Base-by-base conservation (phyloP, 2,329 filamentous ascomycete genomes). In the Hymenoscyphus repandus region DNA sequence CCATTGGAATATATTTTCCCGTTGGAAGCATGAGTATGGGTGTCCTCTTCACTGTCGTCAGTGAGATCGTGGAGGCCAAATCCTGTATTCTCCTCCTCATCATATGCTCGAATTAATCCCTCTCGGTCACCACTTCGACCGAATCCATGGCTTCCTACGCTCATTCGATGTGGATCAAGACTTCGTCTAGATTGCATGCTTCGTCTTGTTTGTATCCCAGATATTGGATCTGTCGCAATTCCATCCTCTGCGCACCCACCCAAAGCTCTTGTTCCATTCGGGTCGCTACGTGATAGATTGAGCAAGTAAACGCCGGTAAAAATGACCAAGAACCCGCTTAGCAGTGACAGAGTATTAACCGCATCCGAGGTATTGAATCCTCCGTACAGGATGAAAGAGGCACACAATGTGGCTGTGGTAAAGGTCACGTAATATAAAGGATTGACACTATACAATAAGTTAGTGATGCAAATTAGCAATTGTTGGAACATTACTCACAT, bases 221-320 rank as follows among this genome's bases (percentile, higher is more conserved):
- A 90, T 50, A 99, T 82, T 67, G 88, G 89, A 67, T 99, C 93
- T 12, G 91, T 96, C 11, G 92, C 93, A 4, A 91, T 87, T 44
- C 86, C 87, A 65, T 95, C 89, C 45, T 80, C 78, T 59, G 77
- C 67, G 41, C 72, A 83, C 48, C 80, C 79, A 47, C 80, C 78
- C 33, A 87, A 74, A 57, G 85, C 68, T 52, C 78, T 80, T 51
- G 77, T 82, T 46, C 91, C 91, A 64, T 95, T 84, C 1, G 93
- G 90, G 64, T 99, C 93, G 58, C 85, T 80, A 63, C 93, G 85
- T 0, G 92, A 96, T n/a, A 99, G 82, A 65, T 97, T 97, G 60
- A 97, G 80, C 5, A 97, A 81, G 70, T 97, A 97, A 47, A 97
- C 92, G 27, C 92, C 92, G 2, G 90, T 87, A 68, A 97, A 97